Conservation (phyloP, 257 asterid species). For the Asclepias syriaca region DNA sequence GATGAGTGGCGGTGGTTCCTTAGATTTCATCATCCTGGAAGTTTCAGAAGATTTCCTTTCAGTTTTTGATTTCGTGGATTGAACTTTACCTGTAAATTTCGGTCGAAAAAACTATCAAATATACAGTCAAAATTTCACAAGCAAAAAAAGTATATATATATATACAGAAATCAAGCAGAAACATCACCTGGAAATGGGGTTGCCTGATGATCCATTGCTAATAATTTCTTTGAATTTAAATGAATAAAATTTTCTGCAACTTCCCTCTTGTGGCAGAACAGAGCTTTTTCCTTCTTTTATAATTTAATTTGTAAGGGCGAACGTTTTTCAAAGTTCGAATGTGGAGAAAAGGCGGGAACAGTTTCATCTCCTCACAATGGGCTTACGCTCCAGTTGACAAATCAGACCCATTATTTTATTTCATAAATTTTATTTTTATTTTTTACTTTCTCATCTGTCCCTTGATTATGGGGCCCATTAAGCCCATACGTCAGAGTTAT, state of each 20-base stretch:
- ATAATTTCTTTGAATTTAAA: too few relatives aligned
- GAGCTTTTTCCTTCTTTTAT: background rate
- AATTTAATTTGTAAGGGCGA: background rate
- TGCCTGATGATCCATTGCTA: conserved; percentile 50
- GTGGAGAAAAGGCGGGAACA: conserved; percentile 36
- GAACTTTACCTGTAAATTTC: conserved; percentile 40
- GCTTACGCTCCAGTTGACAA: conserved; percentile 12
- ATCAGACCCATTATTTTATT: conserved; percentile 3
- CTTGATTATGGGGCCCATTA: background rate
- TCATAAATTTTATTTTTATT: background rate
- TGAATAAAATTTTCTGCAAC: background rate
- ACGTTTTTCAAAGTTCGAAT: conserved; percentile 17
- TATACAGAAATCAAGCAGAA: background rate
- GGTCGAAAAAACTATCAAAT: background rate
- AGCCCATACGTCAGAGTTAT: background rate
- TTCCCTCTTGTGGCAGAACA: background rate
- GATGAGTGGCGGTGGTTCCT: conserved; percentile 20
- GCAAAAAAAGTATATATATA: background rate
- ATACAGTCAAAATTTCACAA: background rate
- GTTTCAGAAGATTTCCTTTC: conserved; percentile 30
- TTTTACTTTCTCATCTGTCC: background rate
- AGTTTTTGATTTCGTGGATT: conserved; percentile 24
- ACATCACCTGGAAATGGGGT: conserved; percentile 54
- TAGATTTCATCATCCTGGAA: conserved; percentile 23
- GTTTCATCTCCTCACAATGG: background rate